phyloP scores from a whole-genome alignment of 805 yeast genomes.

The Sungouiozyma intestinalis region DNA sequence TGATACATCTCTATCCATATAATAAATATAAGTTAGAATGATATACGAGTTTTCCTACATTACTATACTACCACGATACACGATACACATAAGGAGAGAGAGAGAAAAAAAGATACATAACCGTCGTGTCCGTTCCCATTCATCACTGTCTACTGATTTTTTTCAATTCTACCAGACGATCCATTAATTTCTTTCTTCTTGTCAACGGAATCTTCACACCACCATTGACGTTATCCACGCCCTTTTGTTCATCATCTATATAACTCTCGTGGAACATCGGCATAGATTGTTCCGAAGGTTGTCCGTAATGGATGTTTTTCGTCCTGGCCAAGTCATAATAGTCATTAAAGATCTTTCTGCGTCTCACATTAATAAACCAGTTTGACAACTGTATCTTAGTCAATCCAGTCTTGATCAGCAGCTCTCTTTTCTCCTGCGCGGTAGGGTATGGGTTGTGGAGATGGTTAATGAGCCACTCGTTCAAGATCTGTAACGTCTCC shows the following conservation, averaged over 20 bases:
- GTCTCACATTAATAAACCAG: conserved; percentile 82
- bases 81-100: too few relatives aligned
- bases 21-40: too few relatives aligned
- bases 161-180: conserved; percentile 26
- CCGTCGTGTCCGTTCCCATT: too few relatives aligned
- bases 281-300: background rate
- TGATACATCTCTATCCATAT: too few relatives aligned
- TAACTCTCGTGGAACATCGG: background rate
- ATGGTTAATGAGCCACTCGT: conserved; percentile 66
- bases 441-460: conserved; percentile 79
- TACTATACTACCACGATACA: too few relatives aligned
- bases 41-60: too few relatives aligned
- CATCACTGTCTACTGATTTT: conserved; percentile 5
- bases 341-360: conserved; percentile 47
- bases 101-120: too few relatives aligned
- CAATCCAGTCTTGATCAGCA: conserved; percentile 63
- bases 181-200: conserved; percentile 27
- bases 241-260: background rate
- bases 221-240: background rate
- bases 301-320: background rate
- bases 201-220: conserved; percentile 15
- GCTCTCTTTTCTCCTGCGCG: conserved; percentile 61
- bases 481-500: conserved; percentile 60
- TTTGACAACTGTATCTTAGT: conserved; percentile 73
- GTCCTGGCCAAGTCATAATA: conserved; percentile 18